Percentiles rank a stretch among this genome's conserved stretches.
Conservation (phyloP, 2,329 filamentous ascomycete species). For the Cercospora brassicicola region DNA sequence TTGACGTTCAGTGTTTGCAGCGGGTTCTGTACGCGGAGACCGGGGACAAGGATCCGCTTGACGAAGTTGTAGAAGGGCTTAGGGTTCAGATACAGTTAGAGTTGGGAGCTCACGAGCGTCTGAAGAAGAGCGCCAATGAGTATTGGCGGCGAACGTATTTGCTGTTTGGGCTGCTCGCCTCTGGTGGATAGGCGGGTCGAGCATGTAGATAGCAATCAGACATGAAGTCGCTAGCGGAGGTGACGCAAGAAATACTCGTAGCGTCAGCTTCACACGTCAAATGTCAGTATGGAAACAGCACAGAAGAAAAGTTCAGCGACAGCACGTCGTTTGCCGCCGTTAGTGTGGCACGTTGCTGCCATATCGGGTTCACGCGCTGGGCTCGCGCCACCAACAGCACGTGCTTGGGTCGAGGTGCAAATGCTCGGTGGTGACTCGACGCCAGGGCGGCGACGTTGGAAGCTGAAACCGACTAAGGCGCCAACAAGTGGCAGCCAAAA, state of each 20-base stretch:
- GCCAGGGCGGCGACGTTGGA: not conserved
- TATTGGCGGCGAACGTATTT: constrained; percentile 83
- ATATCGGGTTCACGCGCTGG: not conserved
- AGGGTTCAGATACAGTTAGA: constrained; percentile 52
- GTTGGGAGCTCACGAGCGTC: constrained; percentile 51
- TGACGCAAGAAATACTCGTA: not conserved
- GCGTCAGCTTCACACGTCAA: not conserved
- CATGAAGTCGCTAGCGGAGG: not conserved
- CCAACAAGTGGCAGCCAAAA: not conserved
- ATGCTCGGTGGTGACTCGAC: not conserved
- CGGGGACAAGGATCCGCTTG: not conserved
- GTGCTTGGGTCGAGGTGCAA: not conserved
- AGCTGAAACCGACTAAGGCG: constrained; percentile 3
- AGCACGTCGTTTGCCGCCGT: not conserved
- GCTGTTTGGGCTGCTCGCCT: constrained; percentile 72
- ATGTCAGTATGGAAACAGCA: not conserved
- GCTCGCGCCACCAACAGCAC: not conserved
- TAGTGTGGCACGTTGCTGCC: not conserved
- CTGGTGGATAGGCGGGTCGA: constrained; percentile 12
- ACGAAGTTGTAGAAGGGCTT: constrained; percentile 42
- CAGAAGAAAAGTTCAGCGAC: not conserved
- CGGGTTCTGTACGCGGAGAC: constrained; percentile 20
- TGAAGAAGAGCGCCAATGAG: constrained; percentile 66
- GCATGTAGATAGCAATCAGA: not conserved
- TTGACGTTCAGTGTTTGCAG: constrained; percentile 49